Base-by-base conservation (phyloP, 2,329 filamentous ascomycete genomes). In the Xylariaceae sp. region DNA sequence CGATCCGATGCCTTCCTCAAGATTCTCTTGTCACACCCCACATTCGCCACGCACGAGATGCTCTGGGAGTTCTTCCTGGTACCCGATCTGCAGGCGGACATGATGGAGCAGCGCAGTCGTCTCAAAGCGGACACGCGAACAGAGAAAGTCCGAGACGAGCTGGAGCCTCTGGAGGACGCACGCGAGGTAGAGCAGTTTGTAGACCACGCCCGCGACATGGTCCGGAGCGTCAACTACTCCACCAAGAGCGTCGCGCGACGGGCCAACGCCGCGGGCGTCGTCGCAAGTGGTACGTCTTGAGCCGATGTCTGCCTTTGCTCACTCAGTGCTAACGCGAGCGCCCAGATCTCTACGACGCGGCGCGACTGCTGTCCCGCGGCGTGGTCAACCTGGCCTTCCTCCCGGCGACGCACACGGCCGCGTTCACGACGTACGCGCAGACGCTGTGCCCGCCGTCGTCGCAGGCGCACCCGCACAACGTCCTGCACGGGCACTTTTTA, bases 51-150 rank as follows among this genome's bases (percentile, higher is more conserved):
- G 1, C 93, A 98, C 53, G 92, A 98, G 63, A 87, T 96, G 73
- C 72, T 98, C 2, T 98, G 92, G 93, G 92, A 98, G 51, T 98
- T 98, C 62, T 94, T 98, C 60, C 72, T 98, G 1, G 89, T 98
- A 10, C 92, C 92, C 2, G 92, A 98, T 47, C 77, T 98, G 31
- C 86, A 94, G 54, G 74, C 85, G 0, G 79, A 87, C 14, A 87
- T 89, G 75, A 90, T 96, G 71, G 82, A 85, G 33, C 82, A 94
- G 56, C 77, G 92, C 31, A 94, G 85, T 43, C 78, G 79, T 35
- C 77, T 88, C 41, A 98, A 98, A 60, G 84, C 87, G 4, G 82
- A 89, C 55, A 77, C 82, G 0, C 75, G 90, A 18, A 68, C 76
- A 3, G 92, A 98, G 53, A 89, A 80, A 36, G 81, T 98, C 21